These are phyloP conservation scores for Rhodotorula sp. DNA, from an alignment of 1,284 basidiomycete genomes.

Conservation along the genomic window DNA sequence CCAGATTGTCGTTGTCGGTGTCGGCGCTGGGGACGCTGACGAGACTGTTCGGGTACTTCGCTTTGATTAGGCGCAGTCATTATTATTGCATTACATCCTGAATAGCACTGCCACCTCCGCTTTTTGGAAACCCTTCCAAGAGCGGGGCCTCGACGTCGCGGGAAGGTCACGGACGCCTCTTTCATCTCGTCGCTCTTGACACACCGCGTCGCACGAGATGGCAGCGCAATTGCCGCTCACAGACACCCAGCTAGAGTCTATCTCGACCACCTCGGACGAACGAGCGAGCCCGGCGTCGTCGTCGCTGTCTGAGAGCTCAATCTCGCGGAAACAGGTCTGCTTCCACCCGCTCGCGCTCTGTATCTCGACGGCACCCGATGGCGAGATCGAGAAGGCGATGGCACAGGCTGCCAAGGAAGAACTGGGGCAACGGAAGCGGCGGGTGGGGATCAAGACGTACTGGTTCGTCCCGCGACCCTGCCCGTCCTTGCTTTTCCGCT, in stretches of 20 bases:
- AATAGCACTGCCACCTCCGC: no score
- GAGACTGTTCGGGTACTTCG: slow-evolving; percentile 23
- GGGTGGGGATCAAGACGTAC: slow-evolving; percentile 22
- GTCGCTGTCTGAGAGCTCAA: no score
- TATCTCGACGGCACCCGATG: slow-evolving; percentile 17
- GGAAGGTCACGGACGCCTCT: no score
- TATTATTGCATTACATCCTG: not conserved
- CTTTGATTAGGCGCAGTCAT: slow-evolving; percentile 21
- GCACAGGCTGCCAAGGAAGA: slow-evolving; percentile 1
- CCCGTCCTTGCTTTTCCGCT: not conserved
- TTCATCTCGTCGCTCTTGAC: no score
- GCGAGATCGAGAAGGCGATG: slow-evolving; percentile 21
- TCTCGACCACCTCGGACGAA: not conserved
- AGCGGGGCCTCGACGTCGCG: no score
- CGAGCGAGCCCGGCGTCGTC: not conserved
- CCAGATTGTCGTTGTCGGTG: slow-evolving; percentile 33
- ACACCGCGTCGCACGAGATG: no score
- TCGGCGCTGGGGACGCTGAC: slow-evolving; percentile 1
- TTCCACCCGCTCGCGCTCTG: slow-evolving; percentile 26
- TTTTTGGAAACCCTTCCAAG: not conserved
- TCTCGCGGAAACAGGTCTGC: slow-evolving; percentile 8
- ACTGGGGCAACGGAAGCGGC: not conserved
- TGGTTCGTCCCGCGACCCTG: slow-evolving; percentile 6
- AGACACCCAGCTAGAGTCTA: not conserved
- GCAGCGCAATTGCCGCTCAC: no score